phyloP scores from a whole-genome alignment of 352 stramenopile species.

The Phytophthora kernoviae region DNA sequence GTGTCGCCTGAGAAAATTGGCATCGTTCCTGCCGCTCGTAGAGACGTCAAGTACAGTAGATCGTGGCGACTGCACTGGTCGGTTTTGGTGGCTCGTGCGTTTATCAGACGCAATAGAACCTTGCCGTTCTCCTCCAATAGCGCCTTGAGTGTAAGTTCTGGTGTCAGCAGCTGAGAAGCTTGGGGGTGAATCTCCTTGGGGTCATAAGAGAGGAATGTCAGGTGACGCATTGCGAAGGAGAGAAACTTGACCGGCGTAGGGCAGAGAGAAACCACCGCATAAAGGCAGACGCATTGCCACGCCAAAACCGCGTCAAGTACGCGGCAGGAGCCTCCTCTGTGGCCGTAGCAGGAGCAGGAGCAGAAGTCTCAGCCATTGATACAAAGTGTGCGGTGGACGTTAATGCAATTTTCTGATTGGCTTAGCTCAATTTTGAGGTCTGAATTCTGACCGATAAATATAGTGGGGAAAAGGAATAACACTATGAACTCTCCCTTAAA shows the following conservation, averaged over 20 bases:
- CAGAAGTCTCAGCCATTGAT: constrained; percentile 36
- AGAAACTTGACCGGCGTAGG: constrained; percentile 76
- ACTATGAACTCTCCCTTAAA: too few species aligned
- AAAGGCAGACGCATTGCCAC: constrained; percentile 69
- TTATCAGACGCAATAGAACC: constrained; percentile 74
- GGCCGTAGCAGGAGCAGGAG: constrained; percentile 10
- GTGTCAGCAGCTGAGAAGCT: constrained; percentile 72
- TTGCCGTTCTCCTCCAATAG: constrained; percentile 85
- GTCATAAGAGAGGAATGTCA: constrained; percentile 77
- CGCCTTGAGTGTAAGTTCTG: constrained; percentile 73
- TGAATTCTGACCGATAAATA: too few species aligned
- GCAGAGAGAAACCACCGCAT: constrained; percentile 88
- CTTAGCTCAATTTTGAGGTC: too few species aligned
- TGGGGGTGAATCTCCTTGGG: constrained; percentile 42
- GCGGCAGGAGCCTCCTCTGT: constrained; percentile 46
- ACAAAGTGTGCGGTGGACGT: too few species aligned
- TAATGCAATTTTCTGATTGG: too few species aligned
- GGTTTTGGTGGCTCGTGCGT: constrained; percentile 64
- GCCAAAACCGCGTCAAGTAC: constrained; percentile 81
- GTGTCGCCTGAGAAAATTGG: constrained; percentile 86
- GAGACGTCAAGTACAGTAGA: constrained; percentile 65
- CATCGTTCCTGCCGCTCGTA: constrained; percentile 71
- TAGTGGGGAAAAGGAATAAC: too few species aligned
- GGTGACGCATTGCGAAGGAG: constrained; percentile 81
- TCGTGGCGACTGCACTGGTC: constrained; percentile 83